These are phyloP conservation scores for Kazachstania psychrophila DNA, from an alignment of 805 yeast genomes.

Conservation along the genomic window DNA sequence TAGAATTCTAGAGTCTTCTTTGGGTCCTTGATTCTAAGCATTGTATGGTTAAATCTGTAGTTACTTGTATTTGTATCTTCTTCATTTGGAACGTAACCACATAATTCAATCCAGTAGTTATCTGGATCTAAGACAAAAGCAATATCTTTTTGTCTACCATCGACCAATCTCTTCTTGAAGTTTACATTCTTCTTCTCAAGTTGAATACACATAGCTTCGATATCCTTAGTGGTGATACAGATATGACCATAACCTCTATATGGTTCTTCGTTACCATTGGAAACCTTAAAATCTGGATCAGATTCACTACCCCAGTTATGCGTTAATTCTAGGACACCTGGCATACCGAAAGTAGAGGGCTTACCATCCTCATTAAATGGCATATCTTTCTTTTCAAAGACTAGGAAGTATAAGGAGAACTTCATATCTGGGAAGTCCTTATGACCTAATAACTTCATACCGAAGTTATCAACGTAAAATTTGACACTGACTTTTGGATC, in stretches of 20 bases:
- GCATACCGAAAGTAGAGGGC: slow-evolving; percentile 18
- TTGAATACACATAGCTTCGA: slow-evolving; percentile 48
- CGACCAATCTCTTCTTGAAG: slow-evolving; percentile 75
- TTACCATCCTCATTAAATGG: slow-evolving; percentile 36
- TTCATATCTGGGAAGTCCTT: slow-evolving; percentile 45
- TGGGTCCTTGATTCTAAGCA: slow-evolving; percentile 90
- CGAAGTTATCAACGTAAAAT: slow-evolving; percentile 68
- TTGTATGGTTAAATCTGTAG: slow-evolving; percentile 65
- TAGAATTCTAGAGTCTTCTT: slow-evolving; percentile 68
- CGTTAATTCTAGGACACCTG: slow-evolving; percentile 75
- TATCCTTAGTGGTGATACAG: slow-evolving; percentile 77
- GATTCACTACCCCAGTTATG: slow-evolving; percentile 69
- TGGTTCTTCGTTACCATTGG: slow-evolving; percentile 79
- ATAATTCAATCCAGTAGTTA: slow-evolving; percentile 92
- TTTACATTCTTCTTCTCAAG: slow-evolving; percentile 54
- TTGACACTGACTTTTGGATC: slow-evolving; percentile 65
- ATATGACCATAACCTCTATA: slow-evolving; percentile 91
- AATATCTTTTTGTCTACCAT: slow-evolving; percentile 87
- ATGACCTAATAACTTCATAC: slow-evolving; percentile 51
- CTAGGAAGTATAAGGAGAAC: slow-evolving; percentile 63
- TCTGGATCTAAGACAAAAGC: slow-evolving; percentile 95
- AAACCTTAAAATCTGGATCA: slow-evolving; percentile 46
- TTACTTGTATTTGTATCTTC: slow-evolving; percentile 21
- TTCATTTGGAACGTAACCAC: slow-evolving; percentile 57
- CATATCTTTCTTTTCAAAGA: slow-evolving; percentile 28